Evolutionary conservation across 2,329 filamentous ascomycete genomes (phyloP).

Genomic region (Elsinoe australis): DNA sequence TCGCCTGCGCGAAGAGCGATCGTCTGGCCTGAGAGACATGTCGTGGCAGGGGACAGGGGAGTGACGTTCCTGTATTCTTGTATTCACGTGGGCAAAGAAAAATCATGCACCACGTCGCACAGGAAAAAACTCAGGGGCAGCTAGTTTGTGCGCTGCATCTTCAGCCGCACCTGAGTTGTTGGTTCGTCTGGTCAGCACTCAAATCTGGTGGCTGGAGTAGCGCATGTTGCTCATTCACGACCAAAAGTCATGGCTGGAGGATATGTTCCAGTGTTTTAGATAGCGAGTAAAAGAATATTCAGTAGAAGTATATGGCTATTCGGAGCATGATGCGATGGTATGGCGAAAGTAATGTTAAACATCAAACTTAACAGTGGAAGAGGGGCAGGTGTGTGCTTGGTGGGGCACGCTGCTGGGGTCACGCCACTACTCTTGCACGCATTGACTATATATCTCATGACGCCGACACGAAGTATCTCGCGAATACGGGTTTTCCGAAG

Average conservation of each 20-base stretch:
- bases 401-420: too few species aligned
- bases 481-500: too few species aligned
- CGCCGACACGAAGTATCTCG: too few species aligned
- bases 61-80: too few species aligned
- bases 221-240: not conserved
- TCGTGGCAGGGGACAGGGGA: too few species aligned
- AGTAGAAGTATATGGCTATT: not conserved
- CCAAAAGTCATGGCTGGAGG: not conserved
- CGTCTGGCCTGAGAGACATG: slow-evolving; percentile 16
- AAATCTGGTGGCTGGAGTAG: slow-evolving; percentile 7
- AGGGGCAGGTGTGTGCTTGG: too few species aligned
- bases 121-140: slow-evolving; percentile 1
- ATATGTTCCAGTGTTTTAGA: not conserved
- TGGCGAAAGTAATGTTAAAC: too few species aligned
- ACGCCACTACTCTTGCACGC: too few species aligned
- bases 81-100: too few species aligned
- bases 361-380: too few species aligned
- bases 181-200: not conserved
- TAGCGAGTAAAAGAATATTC: not conserved
- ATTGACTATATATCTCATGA: too few species aligned
- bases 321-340: too few species aligned
- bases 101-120: slow-evolving; percentile 1
- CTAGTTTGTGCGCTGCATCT: not conserved
- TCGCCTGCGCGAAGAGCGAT: slow-evolving; percentile 12
- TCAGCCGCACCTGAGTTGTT: slow-evolving; percentile 1